Conservation (phyloP, 2,329 filamentous ascomycete species). For the Orbilia quercus region DNA sequence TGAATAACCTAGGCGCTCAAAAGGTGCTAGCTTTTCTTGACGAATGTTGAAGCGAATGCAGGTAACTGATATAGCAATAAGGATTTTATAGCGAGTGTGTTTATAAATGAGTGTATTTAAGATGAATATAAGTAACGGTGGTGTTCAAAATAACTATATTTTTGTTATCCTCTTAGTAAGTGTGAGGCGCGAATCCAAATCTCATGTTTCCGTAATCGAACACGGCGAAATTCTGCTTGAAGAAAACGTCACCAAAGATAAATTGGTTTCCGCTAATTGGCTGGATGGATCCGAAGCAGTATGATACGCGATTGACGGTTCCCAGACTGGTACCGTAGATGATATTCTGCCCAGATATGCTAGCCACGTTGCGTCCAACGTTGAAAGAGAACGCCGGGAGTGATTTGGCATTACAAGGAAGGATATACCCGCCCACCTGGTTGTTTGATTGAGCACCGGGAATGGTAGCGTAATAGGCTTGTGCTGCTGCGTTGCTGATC, state of each 20-base stretch:
- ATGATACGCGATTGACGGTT: conserved; percentile 10
- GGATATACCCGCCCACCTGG: conserved; percentile 38
- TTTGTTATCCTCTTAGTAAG: too few species aligned
- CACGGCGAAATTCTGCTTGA: conserved; percentile 89
- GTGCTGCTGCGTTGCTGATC: conserved; percentile 68
- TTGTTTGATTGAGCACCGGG: conserved; percentile 62
- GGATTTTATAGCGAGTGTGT: too few species aligned
- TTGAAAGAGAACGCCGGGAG: conserved; percentile 35
- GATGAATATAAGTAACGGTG: too few species aligned
- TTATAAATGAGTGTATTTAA: too few species aligned
- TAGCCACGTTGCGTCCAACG: conserved; percentile 26
- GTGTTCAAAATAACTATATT: too few species aligned
- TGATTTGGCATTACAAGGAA: conserved; percentile 14
- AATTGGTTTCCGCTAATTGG: conserved; percentile 65
- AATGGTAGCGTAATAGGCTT: conserved; percentile 67
- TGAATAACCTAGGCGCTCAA: too few species aligned
- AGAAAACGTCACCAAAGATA: conserved; percentile 85
- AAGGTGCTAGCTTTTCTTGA: too few species aligned
- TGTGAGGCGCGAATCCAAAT: conserved; percentile 67
- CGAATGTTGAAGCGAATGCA: too few species aligned
- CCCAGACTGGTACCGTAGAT: conserved; percentile 40
- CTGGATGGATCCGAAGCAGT: conserved; percentile 43
- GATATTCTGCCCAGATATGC: conserved; percentile 19
- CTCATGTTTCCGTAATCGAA: conserved; percentile 78
- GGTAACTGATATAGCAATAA: too few species aligned